These are phyloP conservation scores for Golubevia pallescens DNA, from an alignment of 1,284 basidiomycete species.

Conservation along the genomic window DNA sequence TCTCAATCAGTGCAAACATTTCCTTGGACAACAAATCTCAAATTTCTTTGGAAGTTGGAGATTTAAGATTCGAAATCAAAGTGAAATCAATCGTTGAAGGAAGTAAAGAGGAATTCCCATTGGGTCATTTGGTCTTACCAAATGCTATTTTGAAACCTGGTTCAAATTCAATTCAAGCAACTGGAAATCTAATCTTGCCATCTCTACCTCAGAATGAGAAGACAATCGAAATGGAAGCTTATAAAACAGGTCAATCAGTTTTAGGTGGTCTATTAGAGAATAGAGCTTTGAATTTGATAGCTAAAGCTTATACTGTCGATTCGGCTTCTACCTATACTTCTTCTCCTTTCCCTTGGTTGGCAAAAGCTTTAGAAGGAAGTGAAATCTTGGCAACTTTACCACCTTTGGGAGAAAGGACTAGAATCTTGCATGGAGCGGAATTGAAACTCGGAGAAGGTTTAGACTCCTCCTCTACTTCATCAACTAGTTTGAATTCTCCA, in stretches of 20 bases:
- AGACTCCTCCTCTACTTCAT: background rate
- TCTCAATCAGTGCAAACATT: slow-evolving; percentile 25
- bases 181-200: slow-evolving; percentile 7
- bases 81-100: background rate
- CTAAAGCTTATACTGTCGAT: slow-evolving; percentile 1
- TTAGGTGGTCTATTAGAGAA: slow-evolving; percentile 37
- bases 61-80: slow-evolving; percentile 8
- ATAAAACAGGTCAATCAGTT: slow-evolving; percentile 17
- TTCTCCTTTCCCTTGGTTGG: slow-evolving; percentile 29
- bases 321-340: slow-evolving; percentile 17
- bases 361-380: slow-evolving; percentile 20
- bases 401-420: slow-evolving; percentile 26
- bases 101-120: slow-evolving; percentile 13
- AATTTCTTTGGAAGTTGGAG: slow-evolving; percentile 11
- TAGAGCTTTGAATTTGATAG: slow-evolving; percentile 19
- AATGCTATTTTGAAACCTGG: slow-evolving; percentile 6
- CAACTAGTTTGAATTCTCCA: background rate
- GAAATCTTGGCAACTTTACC: slow-evolving; percentile 26
- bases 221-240: slow-evolving; percentile 6
- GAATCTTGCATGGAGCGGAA: slow-evolving; percentile 38
- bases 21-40: slow-evolving; percentile 25
- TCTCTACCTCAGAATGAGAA: slow-evolving; percentile 5
- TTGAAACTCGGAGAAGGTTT: slow-evolving; percentile 5
- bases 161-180: slow-evolving; percentile 10
- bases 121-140: slow-evolving; percentile 13